Base-by-base conservation (phyloP, 2,329 filamentous ascomycete genomes). In the Leptographium flavum region DNA sequence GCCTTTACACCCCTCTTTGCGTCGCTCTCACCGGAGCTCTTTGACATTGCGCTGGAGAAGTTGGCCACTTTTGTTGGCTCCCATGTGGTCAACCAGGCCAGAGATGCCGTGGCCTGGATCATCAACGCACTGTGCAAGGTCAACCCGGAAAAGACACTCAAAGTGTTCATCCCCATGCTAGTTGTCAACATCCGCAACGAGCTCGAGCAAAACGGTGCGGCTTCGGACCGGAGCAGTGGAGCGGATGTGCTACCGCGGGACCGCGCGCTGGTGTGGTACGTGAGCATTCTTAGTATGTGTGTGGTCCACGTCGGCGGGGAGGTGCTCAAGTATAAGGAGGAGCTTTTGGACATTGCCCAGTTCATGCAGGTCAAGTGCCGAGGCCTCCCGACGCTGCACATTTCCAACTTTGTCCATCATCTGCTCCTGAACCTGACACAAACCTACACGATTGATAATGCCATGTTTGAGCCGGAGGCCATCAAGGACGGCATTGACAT, bases 81-180 rank as follows among this genome's bases (percentile, higher is more conserved):
- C 51, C 92, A 96, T 64, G 92, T 98, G 41, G 90, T 98, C 17
- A 88, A 98, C 56, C 92, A 96, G 63, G 90, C 92, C 44, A 74
- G 90, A 52, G 92, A 98, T 68, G 90, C 92, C 8, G 95, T 98
- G 83, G 92, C 93, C 1, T 98, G 94, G 73, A 96, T 96, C 45
- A 85, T 90, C 64, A 96, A 95, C 61, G 85, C 87, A 0, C 71
- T 98, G 22, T 94, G 92, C 71, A 96, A 96, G 64, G 87, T 94
- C 53, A 86, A 93, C 54, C 88, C 93, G 0, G 81, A 90, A 59
- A 95, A 95, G 66, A 87, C 92, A 1, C 70, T 98, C 42, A 92
- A 88, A 58, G 78, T 87, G 14, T 83, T 98, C 45, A 73, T 98
- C 28, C 92, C 92, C 1, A 87, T 94, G 68, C 71, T 96, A 44